A percentile compares a stretch with the other conserved stretches of the same genome.
These are phyloP conservation scores for Corymbia maculata DNA, from an alignment of 345 rosid genomes.

Conservation along the genomic window DNA sequence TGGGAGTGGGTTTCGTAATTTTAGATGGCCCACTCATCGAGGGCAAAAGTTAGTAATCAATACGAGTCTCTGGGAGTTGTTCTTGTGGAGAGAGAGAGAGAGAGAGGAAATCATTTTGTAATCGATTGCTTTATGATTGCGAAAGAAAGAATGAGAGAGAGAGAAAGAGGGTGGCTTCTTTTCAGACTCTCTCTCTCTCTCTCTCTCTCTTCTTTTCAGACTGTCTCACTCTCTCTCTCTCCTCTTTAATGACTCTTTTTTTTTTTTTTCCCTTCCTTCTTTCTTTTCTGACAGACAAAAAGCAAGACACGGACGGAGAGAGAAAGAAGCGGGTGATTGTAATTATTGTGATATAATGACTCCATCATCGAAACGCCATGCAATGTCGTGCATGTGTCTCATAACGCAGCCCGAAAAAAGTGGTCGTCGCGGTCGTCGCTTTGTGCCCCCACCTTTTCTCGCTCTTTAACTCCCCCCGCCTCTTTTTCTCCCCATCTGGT, in stretches of 20 bases:
- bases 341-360: neutral
- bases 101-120: constrained; percentile 28
- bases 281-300: neutral
- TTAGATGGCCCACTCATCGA: constrained; percentile 12
- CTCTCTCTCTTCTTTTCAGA: neutral
- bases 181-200: neutral
- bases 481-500: neutral
- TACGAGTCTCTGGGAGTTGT: neutral
- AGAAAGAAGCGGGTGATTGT: neutral
- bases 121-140: constrained; percentile 50
- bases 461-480: neutral
- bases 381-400: neutral
- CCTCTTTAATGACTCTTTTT: neutral
- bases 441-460: neutral
- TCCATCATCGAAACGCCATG: neutral
- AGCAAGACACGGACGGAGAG: neutral
- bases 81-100: neutral
- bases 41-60: constrained; percentile 11
- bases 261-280: neutral
- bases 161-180: neutral
- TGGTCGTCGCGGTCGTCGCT: neutral
- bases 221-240: neutral
- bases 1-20: constrained; percentile 5
- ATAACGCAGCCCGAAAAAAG: neutral
- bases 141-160: neutral